Evolutionary conservation across 306 rosid species (phyloP).

Genomic region (Fagus crenata): DNA sequence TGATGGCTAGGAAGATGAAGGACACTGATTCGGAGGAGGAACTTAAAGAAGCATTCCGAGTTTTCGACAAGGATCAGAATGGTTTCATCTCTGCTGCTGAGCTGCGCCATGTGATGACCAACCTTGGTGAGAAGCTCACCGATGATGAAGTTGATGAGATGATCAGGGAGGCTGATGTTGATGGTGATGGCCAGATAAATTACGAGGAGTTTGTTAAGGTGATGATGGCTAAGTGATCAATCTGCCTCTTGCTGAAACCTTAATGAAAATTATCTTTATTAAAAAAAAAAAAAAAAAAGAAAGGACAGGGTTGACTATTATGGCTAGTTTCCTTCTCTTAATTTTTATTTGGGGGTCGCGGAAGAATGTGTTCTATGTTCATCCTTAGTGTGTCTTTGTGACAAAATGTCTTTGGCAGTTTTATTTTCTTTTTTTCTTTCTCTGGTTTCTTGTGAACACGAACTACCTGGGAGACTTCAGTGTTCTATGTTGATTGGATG

Average conservation of each 20-base stretch:
- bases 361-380: slow-evolving; percentile 15
- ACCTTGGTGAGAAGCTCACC: slow-evolving; percentile 85
- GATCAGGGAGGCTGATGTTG: slow-evolving; percentile 89
- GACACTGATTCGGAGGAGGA: slow-evolving; percentile 91
- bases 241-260: neutral
- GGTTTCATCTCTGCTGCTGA: slow-evolving; percentile 93
- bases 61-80: slow-evolving; percentile 86
- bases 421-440: neutral
- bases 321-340: slow-evolving; percentile 12
- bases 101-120: slow-evolving; percentile 91
- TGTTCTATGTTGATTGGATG: slow-evolving; percentile 3
- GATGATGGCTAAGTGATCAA: slow-evolving; percentile 83
- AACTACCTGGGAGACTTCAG: neutral
- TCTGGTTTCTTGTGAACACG: neutral
- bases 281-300: neutral
- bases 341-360: slow-evolving; percentile 24
- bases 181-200: slow-evolving; percentile 91
- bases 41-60: slow-evolving; percentile 82
- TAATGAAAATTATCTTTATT: slow-evolving; percentile 9
- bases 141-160: slow-evolving; percentile 90
- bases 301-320: slow-evolving; percentile 28
- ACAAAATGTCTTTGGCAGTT: slow-evolving; percentile 5
- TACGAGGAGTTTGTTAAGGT: slow-evolving; percentile 84
- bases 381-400: slow-evolving; percentile 33
- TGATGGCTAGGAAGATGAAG: slow-evolving; percentile 92